phyloP scores from a whole-genome alignment of 139 green algal genomes.

The Chlamydomonas incerta region DNA sequence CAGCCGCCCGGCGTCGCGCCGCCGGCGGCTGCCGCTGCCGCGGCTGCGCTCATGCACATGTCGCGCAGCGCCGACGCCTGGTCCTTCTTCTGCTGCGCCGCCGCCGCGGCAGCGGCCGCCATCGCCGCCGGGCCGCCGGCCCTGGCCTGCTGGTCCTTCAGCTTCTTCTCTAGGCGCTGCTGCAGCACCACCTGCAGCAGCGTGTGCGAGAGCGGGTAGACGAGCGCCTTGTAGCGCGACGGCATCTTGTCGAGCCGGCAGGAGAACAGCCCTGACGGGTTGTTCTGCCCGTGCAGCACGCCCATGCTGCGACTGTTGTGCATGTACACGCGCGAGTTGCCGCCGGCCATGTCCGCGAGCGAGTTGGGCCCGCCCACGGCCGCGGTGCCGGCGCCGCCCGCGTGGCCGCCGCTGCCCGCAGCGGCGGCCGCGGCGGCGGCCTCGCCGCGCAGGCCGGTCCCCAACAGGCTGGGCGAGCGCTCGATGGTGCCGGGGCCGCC shows the following conservation, averaged over 20 bases:
- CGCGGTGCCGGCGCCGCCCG: background rate
- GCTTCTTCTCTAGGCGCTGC: constrained; percentile 6
- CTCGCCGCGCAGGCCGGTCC: constrained; percentile 12
- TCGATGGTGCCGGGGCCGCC: background rate
- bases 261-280: constrained; percentile 27
- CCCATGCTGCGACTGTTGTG: constrained; percentile 35
- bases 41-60: constrained; percentile 13
- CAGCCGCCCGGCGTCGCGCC: constrained; percentile 24
- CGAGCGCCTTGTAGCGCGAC: constrained; percentile 41
- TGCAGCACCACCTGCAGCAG: constrained; percentile 42
- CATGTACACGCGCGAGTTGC: background rate
- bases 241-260: constrained; percentile 25
- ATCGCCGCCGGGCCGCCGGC: background rate
- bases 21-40: background rate
- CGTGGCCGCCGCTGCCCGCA: background rate
- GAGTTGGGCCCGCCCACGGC: background rate
- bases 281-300: constrained; percentile 8
- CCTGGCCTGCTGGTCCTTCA: constrained; percentile 1
- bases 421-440: background rate
- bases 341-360: background rate
- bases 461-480: constrained; percentile 23
- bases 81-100: background rate
- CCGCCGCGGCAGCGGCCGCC: background rate
- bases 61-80: constrained; percentile 13
- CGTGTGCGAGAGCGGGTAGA: constrained; percentile 34